These are phyloP conservation scores for Yamadazyma blattariae DNA, from an alignment of 1,139 yeast genomes.

Conservation along the genomic window DNA sequence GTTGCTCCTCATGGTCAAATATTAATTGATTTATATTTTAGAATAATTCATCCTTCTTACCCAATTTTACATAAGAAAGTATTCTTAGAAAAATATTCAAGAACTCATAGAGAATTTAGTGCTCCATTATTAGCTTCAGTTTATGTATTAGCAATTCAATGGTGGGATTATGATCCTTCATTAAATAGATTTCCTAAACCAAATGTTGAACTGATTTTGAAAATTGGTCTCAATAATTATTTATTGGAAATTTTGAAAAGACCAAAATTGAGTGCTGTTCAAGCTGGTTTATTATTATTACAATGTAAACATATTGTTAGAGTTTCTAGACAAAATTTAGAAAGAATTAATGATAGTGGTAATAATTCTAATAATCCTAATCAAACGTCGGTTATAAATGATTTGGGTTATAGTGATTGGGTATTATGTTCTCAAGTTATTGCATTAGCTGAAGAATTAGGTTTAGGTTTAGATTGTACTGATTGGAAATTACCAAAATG, in stretches of 20 bases:
- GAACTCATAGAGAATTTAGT: slow-evolving; percentile 75
- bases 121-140: slow-evolving; percentile 78
- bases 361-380: slow-evolving; percentile 2
- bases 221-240: slow-evolving; percentile 55
- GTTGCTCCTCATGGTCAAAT: slow-evolving; percentile 78
- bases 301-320: slow-evolving; percentile 56
- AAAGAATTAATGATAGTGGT: slow-evolving; percentile 1
- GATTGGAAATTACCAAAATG: slow-evolving; percentile 89
- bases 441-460: slow-evolving; percentile 81
- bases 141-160: slow-evolving; percentile 69
- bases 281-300: slow-evolving; percentile 66
- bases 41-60: slow-evolving; percentile 75
- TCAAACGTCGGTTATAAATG: slow-evolving; percentile 13
- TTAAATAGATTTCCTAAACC: slow-evolving; percentile 66
- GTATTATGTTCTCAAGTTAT: slow-evolving; percentile 83
- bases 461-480: slow-evolving; percentile 81
- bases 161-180: slow-evolving; percentile 83
- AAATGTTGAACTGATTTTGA: slow-evolving; percentile 46
- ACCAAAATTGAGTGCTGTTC: slow-evolving; percentile 78
- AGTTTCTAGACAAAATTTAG: slow-evolving; percentile 8
- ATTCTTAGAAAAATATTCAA: slow-evolving; percentile 68
- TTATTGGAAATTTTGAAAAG: slow-evolving; percentile 66
- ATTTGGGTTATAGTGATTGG: slow-evolving; percentile 72
- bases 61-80: slow-evolving; percentile 77
- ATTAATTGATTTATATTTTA: slow-evolving; percentile 66